A percentile compares a stretch with the other conserved stretches of the same genome.
Evolutionary conservation across 2,329 filamentous ascomycete genomes (phyloP).

Genomic region (Cladophialophora exuberans): DNA sequence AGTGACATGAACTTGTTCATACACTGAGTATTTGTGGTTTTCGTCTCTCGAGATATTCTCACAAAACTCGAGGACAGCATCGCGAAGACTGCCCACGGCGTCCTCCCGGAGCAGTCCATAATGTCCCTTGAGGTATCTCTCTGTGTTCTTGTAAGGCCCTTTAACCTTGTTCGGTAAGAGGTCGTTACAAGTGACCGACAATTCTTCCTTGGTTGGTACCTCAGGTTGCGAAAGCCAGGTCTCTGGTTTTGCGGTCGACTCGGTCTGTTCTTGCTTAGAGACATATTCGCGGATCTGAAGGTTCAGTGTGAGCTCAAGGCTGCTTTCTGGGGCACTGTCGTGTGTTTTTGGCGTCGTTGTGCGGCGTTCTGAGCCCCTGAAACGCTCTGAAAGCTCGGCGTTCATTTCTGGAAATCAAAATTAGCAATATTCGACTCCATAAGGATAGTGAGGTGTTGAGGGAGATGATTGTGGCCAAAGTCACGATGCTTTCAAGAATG

Average conservation of each 20-base stretch:
- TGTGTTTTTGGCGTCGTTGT: slow-evolving; percentile 10
- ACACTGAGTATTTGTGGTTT: slow-evolving; percentile 62
- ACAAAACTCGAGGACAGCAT: slow-evolving; percentile 64
- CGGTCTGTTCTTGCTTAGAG: slow-evolving; percentile 36
- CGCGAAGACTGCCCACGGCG: slow-evolving; percentile 68
- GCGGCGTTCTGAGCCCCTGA: slow-evolving; percentile 15
- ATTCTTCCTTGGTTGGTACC: slow-evolving; percentile 45
- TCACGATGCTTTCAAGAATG: neutral
- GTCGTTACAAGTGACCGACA: slow-evolving; percentile 38
- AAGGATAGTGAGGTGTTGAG: neutral
- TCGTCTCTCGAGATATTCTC: slow-evolving; percentile 61
- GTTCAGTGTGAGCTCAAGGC: slow-evolving; percentile 25
- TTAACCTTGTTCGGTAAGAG: slow-evolving; percentile 59
- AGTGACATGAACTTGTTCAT: slow-evolving; percentile 70
- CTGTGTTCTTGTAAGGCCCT: slow-evolving; percentile 62
- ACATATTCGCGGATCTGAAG: slow-evolving; percentile 31
- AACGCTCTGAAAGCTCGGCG: slow-evolving; percentile 29
- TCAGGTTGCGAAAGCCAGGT: slow-evolving; percentile 45
- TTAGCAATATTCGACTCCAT: neutral
- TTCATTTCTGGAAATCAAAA: slow-evolving; percentile 28
- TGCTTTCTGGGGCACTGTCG: slow-evolving; percentile 1
- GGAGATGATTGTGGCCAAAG: neutral
- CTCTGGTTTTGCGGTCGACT: slow-evolving; percentile 35
- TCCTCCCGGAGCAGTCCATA: slow-evolving; percentile 79
- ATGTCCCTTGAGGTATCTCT: slow-evolving; percentile 71